phyloP scores from a whole-genome alignment of 148 eudicot species.

The Mesembryanthemum crystallinum region DNA sequence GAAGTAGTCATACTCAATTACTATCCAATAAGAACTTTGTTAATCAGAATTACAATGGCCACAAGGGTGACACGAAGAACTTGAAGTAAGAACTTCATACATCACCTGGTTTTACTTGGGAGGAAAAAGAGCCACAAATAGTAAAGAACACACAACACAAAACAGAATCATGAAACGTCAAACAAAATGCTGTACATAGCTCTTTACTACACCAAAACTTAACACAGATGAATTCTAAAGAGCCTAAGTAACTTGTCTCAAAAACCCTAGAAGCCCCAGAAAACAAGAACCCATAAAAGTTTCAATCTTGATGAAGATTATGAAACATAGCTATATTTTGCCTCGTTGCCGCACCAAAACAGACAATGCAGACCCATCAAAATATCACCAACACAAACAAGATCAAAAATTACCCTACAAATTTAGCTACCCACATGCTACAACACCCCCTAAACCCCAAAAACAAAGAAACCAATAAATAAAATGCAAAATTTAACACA shows the following conservation, averaged over 20 bases:
- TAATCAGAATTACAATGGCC: too few species aligned
- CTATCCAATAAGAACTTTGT: too few species aligned
- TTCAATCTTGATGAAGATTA: not conserved
- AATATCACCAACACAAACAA: not conserved
- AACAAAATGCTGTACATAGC: not conserved
- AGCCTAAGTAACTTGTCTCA: slow-evolving; percentile 2
- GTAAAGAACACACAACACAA: too few species aligned
- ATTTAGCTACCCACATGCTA: slow-evolving; percentile 4
- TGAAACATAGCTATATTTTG: not conserved
- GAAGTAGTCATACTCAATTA: too few species aligned
- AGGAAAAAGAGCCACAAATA: too few species aligned
- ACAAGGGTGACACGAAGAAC: not conserved
- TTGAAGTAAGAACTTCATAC: too few species aligned
- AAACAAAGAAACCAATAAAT: slow-evolving; percentile 4
- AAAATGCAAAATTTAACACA: slow-evolving; percentile 15
- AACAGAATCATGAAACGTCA: slow-evolving; percentile 6
- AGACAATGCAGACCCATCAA: slow-evolving; percentile 7
- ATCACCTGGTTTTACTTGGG: too few species aligned
- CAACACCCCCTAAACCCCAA: slow-evolving; percentile 11
- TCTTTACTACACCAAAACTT: not conserved
- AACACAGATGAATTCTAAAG: not conserved
- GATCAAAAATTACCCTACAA: slow-evolving; percentile 1
- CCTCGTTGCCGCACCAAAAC: not conserved
- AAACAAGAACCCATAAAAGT: not conserved
- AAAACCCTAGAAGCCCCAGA: not conserved